These are phyloP conservation scores for Entomortierella chlamydospora DNA, from an alignment of 192 early-diverging fungal species.

Conservation along the genomic window DNA sequence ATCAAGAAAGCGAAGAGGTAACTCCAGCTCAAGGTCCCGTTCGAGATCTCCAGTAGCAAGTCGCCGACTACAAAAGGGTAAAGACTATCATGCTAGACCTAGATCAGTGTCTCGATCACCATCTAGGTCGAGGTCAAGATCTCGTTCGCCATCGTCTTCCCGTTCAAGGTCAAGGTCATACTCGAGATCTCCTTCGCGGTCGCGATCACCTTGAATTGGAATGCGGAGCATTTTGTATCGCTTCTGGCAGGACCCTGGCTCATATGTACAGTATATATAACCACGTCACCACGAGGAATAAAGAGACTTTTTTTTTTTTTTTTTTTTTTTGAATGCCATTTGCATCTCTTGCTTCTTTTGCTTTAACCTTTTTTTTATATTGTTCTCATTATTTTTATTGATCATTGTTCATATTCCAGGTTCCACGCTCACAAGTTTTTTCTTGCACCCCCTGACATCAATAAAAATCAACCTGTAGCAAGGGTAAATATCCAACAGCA, in stretches of 20 bases:
- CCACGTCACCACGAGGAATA: not conserved
- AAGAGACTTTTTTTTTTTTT: not conserved
- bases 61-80: slow-evolving; percentile 7
- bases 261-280: not conserved
- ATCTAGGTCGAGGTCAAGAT: slow-evolving; percentile 23
- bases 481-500: not conserved
- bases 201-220: slow-evolving; percentile 19
- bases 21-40: slow-evolving; percentile 20
- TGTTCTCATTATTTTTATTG: not conserved
- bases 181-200: slow-evolving; percentile 19
- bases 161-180: slow-evolving; percentile 21
- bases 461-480: not conserved
- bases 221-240: not conserved
- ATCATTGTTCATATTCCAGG: not conserved
- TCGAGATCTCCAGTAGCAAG: slow-evolving; percentile 16
- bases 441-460: not conserved
- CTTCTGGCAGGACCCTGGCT: not conserved
- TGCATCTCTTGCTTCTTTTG: not conserved
- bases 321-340: not conserved
- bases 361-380: slow-evolving; percentile 2
- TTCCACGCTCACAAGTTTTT: not conserved
- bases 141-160: slow-evolving; percentile 5
- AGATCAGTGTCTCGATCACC: slow-evolving; percentile 15
- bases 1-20: slow-evolving; percentile 4
- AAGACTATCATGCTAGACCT: slow-evolving; percentile 1